Evolutionary conservation across 148 eudicot genomes (phyloP).

Genomic region (Amaranthus hypochondriacus): DNA sequence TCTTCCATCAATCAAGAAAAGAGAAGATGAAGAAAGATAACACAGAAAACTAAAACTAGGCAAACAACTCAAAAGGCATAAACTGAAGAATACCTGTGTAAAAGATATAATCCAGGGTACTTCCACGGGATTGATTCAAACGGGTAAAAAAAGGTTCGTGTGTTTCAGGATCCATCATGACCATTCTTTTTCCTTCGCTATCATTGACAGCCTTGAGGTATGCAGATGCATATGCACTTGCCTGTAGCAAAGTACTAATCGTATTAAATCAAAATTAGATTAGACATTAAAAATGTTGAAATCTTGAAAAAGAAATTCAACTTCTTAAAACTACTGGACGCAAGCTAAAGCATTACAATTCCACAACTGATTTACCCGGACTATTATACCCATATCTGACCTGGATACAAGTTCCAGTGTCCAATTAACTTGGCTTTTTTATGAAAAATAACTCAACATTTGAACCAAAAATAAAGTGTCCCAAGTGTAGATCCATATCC

Average conservation of each 20-base stretch:
- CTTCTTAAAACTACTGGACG: not conserved
- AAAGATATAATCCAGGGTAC: constrained; percentile 82
- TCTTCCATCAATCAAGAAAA: not conserved
- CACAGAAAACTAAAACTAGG: not conserved
- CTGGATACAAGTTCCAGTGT: no score
- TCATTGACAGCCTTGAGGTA: constrained; percentile 9
- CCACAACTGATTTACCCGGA: no score
- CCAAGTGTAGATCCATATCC: no score
- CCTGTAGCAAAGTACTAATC: constrained; percentile 18
- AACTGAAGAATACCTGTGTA: constrained; percentile 57
- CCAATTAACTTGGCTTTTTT: no score
- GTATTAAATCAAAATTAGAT: not conserved
- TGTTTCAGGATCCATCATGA: constrained; percentile 3
- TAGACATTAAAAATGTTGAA: not conserved
- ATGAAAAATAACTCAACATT: no score
- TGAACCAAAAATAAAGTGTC: no score
- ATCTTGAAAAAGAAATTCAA: constrained; percentile 1
- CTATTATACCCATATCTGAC: no score
- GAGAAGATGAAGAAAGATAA: not conserved
- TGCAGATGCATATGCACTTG: constrained; percentile 23
- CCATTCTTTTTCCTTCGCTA: not conserved
- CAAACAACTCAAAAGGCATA: constrained; percentile 5
- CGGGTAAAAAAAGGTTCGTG: constrained; percentile 47
- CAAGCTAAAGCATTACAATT: not conserved
- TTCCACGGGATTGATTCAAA: constrained; percentile 54